Percentiles rank a stretch among this genome's conserved stretches.
phyloP scores from a whole-genome alignment of 1,139 yeast genomes.

The Protomyces inundatus region DNA sequence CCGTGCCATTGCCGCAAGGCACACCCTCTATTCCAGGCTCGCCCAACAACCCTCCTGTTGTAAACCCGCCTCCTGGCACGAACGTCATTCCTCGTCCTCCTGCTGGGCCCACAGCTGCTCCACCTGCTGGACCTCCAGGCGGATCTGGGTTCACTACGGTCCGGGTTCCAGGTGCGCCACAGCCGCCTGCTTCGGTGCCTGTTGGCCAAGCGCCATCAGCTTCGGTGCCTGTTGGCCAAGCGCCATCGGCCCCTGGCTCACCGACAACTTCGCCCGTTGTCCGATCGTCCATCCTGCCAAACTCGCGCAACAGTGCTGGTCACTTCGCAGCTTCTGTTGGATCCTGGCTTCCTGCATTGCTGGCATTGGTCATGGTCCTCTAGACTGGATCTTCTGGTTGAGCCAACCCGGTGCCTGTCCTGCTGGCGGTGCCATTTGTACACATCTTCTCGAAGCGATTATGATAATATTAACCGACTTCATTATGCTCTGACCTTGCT shows the following conservation, averaged over 20 bases:
- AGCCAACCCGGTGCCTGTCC: no score
- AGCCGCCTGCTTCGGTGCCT: not conserved
- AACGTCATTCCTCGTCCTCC: not conserved
- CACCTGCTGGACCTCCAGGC: not conserved
- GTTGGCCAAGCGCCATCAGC: not conserved
- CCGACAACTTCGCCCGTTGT: not conserved
- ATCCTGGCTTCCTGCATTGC: not conserved
- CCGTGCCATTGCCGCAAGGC: not conserved
- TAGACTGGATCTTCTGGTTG: no score
- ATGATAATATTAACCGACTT: no score
- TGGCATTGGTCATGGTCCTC: no score
- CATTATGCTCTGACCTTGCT: no score
- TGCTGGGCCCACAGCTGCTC: not conserved
- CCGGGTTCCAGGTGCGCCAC: not conserved
- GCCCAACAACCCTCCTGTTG: not conserved
- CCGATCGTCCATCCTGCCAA: not conserved
- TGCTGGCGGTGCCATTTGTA: no score
- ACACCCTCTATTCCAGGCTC: not conserved
- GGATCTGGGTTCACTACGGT: not conserved
- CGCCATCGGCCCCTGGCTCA: not conserved
- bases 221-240: not conserved
- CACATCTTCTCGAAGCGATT: no score
- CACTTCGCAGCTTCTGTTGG: not conserved
- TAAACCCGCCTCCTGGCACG: not conserved
- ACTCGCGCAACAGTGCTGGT: not conserved